Conservation (phyloP, 441 rosid genomes). For the Euphorbia celastroides region DNA sequence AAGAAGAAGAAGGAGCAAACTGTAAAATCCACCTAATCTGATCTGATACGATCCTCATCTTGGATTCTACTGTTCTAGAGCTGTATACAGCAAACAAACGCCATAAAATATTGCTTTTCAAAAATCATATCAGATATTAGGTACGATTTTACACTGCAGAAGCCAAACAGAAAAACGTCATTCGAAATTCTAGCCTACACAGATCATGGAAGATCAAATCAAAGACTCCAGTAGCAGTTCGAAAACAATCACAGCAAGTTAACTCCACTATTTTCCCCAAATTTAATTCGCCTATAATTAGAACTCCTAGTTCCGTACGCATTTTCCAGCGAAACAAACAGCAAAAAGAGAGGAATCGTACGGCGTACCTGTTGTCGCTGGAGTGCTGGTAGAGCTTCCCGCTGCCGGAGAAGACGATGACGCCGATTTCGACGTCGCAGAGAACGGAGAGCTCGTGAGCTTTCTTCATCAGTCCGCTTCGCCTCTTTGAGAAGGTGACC, state of each 20-base stretch:
- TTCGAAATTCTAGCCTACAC: not conserved
- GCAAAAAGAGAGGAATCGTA: not conserved
- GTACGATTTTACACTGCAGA: not conserved
- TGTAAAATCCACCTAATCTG: not conserved
- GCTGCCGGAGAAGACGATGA: conserved; percentile 30
- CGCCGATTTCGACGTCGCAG: conserved; percentile 31
- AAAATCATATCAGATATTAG: not conserved
- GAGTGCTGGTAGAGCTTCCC: conserved; percentile 34
- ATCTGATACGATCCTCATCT: not conserved
- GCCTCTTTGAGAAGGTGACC: conserved; percentile 47
- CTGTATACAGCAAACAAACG: too few species aligned
- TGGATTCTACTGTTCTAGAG: not conserved
- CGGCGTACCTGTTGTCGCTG: conserved; percentile 27
- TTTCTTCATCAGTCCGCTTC: conserved; percentile 37
- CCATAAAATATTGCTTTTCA: too few species aligned
- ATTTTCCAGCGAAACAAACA: conserved; percentile 1
- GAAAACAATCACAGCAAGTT: not conserved
- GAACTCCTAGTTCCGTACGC: not conserved
- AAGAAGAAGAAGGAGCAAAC: not conserved
- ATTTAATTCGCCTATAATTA: not conserved
- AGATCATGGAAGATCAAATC: not conserved
- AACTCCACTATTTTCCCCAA: not conserved
- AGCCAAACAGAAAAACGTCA: not conserved
- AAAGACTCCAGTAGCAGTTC: not conserved
- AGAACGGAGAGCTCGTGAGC: conserved; percentile 16